Evolutionary conservation across 2,329 filamentous ascomycete genomes (phyloP).

Genomic region (Zymoseptoria tritici): DNA sequence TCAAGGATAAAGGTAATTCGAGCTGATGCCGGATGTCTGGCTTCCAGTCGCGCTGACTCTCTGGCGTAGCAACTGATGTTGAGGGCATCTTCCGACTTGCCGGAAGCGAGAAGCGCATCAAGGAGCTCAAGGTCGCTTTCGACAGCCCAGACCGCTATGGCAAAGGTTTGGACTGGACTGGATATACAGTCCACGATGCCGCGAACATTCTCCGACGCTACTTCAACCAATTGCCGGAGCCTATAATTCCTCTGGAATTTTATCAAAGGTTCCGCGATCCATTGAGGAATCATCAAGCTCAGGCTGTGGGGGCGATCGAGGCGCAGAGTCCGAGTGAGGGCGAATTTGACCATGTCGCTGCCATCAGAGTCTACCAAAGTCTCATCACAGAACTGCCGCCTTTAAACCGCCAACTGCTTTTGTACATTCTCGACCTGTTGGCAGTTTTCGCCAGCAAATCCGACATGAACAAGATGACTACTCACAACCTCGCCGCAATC

Average conservation of each 20-base stretch:
- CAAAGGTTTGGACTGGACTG: conserved; percentile 93
- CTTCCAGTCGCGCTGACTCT: conserved; percentile 21
- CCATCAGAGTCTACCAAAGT: conserved; percentile 76
- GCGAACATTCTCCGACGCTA: conserved; percentile 94
- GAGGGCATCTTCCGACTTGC: conserved; percentile 95
- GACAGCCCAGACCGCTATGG: conserved; percentile 93
- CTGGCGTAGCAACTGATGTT: conserved; percentile 68
- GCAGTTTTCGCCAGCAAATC: conserved; percentile 97
- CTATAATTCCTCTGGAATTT: conserved; percentile 87
- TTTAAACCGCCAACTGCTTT: conserved; percentile 82
- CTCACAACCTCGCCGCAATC: conserved; percentile 88
- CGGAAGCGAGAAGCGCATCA: conserved; percentile 96
- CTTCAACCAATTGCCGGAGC: conserved; percentile 91
- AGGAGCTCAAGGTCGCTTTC: conserved; percentile 85
- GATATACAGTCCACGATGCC: conserved; percentile 96
- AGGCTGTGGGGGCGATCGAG: conserved; percentile 62
- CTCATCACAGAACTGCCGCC: conserved; percentile 90
- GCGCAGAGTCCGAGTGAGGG: conserved; percentile 59
- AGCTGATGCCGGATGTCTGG: conserved; percentile 1
- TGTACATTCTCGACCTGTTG: conserved; percentile 92
- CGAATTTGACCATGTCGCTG: conserved; percentile 64
- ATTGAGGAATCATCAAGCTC: conserved; percentile 59
- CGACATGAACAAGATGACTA: conserved; percentile 94
- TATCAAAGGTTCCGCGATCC: conserved; percentile 89
- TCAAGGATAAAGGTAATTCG: conserved; percentile 91